Base-by-base conservation (phyloP, 768 basidiomycete species). In the Mycena pura region DNA sequence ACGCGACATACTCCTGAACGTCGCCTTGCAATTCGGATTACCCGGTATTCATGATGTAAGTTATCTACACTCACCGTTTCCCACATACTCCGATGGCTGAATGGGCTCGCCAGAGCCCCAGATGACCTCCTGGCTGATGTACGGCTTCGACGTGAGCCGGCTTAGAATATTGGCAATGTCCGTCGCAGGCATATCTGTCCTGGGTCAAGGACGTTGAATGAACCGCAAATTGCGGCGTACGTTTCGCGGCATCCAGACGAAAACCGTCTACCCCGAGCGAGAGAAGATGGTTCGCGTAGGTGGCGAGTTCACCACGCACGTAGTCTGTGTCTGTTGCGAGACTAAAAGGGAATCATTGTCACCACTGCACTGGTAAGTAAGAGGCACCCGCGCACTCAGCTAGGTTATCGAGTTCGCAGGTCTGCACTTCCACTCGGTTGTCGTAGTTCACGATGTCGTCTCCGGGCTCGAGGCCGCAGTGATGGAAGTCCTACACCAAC, bases 51-150 rank as follows among this genome's bases (percentile, higher is more conserved):
- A 43, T 14, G 46, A 4, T 7, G 48, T 31, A 21, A 39, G 36
- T 24, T 13, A 14, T 17, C 41, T 29, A 29, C 3, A 69, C 72
- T 43, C 29, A 77, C 86, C 87, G 60, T 80, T 88, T 0, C 67
- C 68, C 8, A 75, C 74, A 67, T 90, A 91, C 66, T 88, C 80
- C 1, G 79, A 79, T 0, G 88, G 88, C 43, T 82, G 80, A 14
- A 84, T 71, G 3, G 84, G 78, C 58, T 88, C 80, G 0, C 84
- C 86, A 0, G 72, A 46, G 13, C 81, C 81, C 28, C 76, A 86
- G n/a, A 81, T 80, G 24, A 82, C 81, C 68, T 90, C 89, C 68
- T 90, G 89, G 0, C 87, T 86, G 39, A 90, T 82, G 66, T 89
- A 90, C 0, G 82, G 81, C 5, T 31, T 68, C 2, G 60, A 58